phyloP scores from a whole-genome alignment of 495 filamentous ascomycete genomes.

The Pyrenula massariospora region DNA sequence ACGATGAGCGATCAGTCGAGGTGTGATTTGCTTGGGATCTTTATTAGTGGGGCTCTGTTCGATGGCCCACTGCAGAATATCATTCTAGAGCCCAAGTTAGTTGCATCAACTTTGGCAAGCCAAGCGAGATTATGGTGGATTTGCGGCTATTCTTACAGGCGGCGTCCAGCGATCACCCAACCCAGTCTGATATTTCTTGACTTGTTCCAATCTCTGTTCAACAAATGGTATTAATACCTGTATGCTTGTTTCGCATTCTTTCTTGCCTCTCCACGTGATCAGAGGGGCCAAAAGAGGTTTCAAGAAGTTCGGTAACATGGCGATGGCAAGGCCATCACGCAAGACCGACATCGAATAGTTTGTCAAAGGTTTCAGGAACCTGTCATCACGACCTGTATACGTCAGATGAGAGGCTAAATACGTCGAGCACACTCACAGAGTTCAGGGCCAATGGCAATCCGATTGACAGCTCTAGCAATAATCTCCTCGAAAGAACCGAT shows the following conservation, averaged over 20 bases:
- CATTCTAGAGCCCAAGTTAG: neutral
- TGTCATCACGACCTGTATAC: neutral
- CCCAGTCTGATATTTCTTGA: neutral
- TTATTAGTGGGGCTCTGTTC: neutral
- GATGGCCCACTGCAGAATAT: neutral
- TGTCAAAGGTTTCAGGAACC: neutral
- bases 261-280: neutral
- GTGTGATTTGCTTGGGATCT: neutral
- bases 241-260: neutral
- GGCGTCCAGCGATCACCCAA: neutral
- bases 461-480: neutral
- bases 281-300: neutral
- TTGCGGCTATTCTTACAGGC: neutral
- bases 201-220: neutral
- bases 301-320: neutral
- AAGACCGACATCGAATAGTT: neutral
- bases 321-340: neutral
- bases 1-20: neutral
- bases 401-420: neutral
- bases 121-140: neutral
- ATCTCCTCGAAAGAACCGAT: neutral
- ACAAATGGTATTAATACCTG: neutral
- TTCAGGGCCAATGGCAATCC: neutral
- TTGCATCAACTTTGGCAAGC: neutral
- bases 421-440: neutral